Evolutionary conservation across 1,139 yeast genomes (phyloP).

Genomic region (Sugiyamaella paludigena): DNA sequence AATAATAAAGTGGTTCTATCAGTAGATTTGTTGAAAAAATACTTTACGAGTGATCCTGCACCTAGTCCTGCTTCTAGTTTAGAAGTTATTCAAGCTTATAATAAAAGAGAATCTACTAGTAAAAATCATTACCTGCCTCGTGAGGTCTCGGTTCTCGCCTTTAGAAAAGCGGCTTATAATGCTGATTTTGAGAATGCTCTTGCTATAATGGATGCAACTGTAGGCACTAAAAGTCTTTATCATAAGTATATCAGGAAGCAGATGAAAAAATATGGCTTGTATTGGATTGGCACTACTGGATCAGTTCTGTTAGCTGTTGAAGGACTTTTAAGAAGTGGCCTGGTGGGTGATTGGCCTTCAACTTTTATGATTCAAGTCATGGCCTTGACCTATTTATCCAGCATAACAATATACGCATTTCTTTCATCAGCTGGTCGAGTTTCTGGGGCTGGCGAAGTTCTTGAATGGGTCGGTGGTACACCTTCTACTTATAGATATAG

Average conservation of each 20-base stretch:
- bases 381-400: conserved; percentile 60
- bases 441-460: conserved; percentile 57
- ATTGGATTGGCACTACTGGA: conserved; percentile 39
- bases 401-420: conserved; percentile 53
- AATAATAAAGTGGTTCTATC: conserved; percentile 15
- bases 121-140: conserved; percentile 38
- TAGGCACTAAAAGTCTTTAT: conserved; percentile 50
- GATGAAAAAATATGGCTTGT: conserved; percentile 28
- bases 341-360: conserved; percentile 43
- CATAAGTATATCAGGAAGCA: conserved; percentile 27
- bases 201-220: conserved; percentile 57
- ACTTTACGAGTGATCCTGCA: conserved; percentile 26
- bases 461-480: conserved; percentile 65
- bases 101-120: conserved; percentile 18
- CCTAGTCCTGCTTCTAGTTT: conserved; percentile 29
- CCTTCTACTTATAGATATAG: conserved; percentile 63
- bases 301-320: conserved; percentile 37
- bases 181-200: conserved; percentile 61
- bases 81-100: conserved; percentile 26
- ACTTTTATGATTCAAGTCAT: conserved; percentile 51
- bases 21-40: conserved; percentile 24
- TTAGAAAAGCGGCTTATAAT: conserved; percentile 56
- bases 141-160: conserved; percentile 57
- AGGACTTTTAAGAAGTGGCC: conserved; percentile 34
- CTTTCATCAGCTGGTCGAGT: conserved; percentile 57